Evolutionary conservation across 371 early-diverging fungal genomes (phyloP).

Genomic region (Rhizopus stolonifer): DNA sequence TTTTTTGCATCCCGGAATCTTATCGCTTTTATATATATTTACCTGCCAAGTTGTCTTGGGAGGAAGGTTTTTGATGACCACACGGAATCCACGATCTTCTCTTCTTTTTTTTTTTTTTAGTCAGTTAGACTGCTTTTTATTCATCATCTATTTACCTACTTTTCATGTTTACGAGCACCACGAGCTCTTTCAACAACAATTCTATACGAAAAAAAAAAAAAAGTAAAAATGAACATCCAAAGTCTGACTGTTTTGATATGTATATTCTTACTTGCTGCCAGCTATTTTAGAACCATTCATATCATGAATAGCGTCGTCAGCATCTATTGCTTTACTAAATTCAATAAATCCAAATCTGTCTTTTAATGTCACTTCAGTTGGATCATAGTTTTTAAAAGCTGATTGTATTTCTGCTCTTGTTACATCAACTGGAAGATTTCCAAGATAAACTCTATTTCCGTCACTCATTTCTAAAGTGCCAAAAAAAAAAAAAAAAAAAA

Average conservation of each 20-base stretch:
- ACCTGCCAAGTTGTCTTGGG: slow-evolving; percentile 77
- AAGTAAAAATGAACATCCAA: too few relatives aligned
- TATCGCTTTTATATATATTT: slow-evolving; percentile 16
- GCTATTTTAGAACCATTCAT: slow-evolving; percentile 60
- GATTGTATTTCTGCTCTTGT: slow-evolving; percentile 61
- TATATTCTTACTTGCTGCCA: slow-evolving; percentile 46
- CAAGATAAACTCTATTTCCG: slow-evolving; percentile 59
- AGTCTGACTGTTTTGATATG: neutral
- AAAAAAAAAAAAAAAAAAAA: slow-evolving; percentile 6
- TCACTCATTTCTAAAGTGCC: neutral
- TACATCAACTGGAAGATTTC: slow-evolving; percentile 64
- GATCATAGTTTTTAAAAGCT: slow-evolving; percentile 59
- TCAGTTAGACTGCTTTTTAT: slow-evolving; percentile 26
- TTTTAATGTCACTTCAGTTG: slow-evolving; percentile 64
- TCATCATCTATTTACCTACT: neutral
- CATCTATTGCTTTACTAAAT: slow-evolving; percentile 61
- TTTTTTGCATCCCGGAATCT: neutral
- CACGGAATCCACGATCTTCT: slow-evolving; percentile 38
- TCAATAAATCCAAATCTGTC: slow-evolving; percentile 73
- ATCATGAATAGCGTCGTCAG: slow-evolving; percentile 67
- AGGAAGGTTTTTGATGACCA: slow-evolving; percentile 66
- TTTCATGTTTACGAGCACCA: slow-evolving; percentile 39
- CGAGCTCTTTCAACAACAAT: slow-evolving; percentile 68
- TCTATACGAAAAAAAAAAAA: slow-evolving; percentile 24
- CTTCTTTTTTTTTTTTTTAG: slow-evolving; percentile 19